These are phyloP conservation scores for Thraustochytrium sp. DNA, from an alignment of 352 stramenopile species.

Conservation along the genomic window DNA sequence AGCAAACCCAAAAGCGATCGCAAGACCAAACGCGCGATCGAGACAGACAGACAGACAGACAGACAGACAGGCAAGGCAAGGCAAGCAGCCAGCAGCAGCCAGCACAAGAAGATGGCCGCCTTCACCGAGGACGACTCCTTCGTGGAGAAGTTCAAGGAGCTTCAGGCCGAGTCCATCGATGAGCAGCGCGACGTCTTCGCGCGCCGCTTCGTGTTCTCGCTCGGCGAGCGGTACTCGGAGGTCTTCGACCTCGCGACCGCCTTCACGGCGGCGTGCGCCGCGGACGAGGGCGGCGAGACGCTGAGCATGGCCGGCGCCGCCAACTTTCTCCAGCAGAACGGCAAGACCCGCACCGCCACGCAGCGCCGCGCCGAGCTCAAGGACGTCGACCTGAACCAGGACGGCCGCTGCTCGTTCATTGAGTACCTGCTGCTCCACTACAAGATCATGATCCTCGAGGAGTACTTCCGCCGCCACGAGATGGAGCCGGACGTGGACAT, in stretches of 20 bases:
- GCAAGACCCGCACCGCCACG: constrained; percentile 41
- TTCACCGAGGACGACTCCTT: neutral
- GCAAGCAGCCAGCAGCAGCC: neutral
- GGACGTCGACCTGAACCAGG: constrained; percentile 32
- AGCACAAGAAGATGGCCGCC: neutral
- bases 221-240: constrained; percentile 14
- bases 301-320: constrained; percentile 21
- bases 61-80: too few species aligned
- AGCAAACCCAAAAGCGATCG: too few species aligned
- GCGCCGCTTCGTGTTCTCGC: constrained; percentile 28
- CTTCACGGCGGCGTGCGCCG: neutral
- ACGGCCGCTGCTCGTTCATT: constrained; percentile 44
- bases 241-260: constrained; percentile 12
- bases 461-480: constrained; percentile 48
- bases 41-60: too few species aligned
- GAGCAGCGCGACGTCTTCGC: constrained; percentile 15
- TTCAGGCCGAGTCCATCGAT: constrained; percentile 1
- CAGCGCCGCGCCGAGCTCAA: constrained; percentile 39
- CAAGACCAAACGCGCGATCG: too few species aligned
- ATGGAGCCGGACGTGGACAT: constrained; percentile 46
- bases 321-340: constrained; percentile 29
- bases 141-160: constrained; percentile 31
- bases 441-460: constrained; percentile 50
- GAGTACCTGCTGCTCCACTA: constrained; percentile 52
- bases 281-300: constrained; percentile 7